A percentile compares a stretch with the other conserved stretches of the same genome.
Evolutionary conservation across 2,329 filamentous ascomycete genomes (phyloP).

Genomic region (Xylariaceae sp.): DNA sequence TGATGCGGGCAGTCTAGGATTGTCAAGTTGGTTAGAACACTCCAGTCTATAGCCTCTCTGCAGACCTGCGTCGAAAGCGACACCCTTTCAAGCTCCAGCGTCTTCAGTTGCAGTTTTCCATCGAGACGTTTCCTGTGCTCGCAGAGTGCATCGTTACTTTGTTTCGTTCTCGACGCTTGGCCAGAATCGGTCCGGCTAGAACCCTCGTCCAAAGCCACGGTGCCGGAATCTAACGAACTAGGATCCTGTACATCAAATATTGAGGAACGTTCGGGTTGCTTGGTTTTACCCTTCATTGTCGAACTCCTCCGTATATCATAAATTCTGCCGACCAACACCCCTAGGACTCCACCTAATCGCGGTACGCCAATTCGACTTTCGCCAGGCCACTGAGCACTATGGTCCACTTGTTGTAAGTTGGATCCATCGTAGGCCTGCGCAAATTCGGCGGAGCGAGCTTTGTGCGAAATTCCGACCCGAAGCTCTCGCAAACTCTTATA

Average conservation of each 20-base stretch:
- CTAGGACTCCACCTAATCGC: constrained; percentile 68
- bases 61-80: constrained; percentile 73
- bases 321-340: constrained; percentile 67
- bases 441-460: constrained; percentile 52
- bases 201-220: constrained; percentile 3
- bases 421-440: constrained; percentile 65
- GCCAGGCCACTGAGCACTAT: constrained; percentile 58
- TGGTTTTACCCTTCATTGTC: constrained; percentile 19
- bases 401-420: constrained; percentile 65
- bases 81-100: constrained; percentile 74
- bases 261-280: constrained; percentile 2
- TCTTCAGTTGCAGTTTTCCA: constrained; percentile 67
- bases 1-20: constrained; percentile 74
- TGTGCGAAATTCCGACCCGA: constrained; percentile 69
- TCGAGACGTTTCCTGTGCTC: constrained; percentile 47
- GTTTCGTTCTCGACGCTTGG: background rate
- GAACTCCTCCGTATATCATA: constrained; percentile 56
- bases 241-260: constrained; percentile 11
- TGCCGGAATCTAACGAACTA: constrained; percentile 7
- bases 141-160: constrained; percentile 6
- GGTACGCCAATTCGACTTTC: constrained; percentile 62
- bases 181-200: constrained; percentile 1
- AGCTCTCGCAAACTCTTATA: constrained; percentile 68
- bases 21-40: constrained; percentile 69
- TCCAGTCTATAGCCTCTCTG: constrained; percentile 74